Percentiles rank a stretch among this genome's conserved stretches.
Conservation (phyloP, 2,329 filamentous ascomycete genomes). For the Penicillium janthinellum region DNA sequence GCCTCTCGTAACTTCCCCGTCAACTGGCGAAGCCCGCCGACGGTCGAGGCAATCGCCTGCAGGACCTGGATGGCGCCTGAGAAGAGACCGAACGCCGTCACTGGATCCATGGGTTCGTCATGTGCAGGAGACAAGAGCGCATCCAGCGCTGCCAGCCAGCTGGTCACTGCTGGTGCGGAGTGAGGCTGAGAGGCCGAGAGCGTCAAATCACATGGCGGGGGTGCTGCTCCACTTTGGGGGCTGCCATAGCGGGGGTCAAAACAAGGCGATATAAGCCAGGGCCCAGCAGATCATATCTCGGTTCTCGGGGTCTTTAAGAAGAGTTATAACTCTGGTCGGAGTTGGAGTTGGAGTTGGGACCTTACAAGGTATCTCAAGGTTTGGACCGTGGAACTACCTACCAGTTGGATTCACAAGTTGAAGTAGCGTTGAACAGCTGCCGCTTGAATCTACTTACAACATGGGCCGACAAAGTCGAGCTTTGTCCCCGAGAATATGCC, state of each 20-base stretch:
- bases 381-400: too few relatives aligned
- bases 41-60: constrained; percentile 36
- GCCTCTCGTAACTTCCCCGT: constrained; percentile 40
- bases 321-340: too few relatives aligned
- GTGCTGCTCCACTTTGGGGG: neutral
- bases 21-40: constrained; percentile 36
- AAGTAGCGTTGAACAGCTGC: too few relatives aligned
- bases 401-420: too few relatives aligned
- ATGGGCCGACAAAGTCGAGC: too few relatives aligned
- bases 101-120: constrained; percentile 36
- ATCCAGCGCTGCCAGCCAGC: neutral
- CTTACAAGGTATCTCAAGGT: too few relatives aligned
- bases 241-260: neutral
- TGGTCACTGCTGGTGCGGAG: neutral
- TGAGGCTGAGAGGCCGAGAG: neutral
- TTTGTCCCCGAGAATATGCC: too few relatives aligned
- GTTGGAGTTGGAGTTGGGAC: too few relatives aligned
- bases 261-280: too few relatives aligned
- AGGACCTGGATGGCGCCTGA: constrained; percentile 39
- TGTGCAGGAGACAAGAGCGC: neutral
- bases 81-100: constrained; percentile 37
- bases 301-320: too few relatives aligned
- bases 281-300: neutral
- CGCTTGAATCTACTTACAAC: too few relatives aligned
- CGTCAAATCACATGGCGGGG: constrained; percentile 5